These are phyloP conservation scores for Oryza meyeriana DNA, from an alignment of 176 grass and related monocot species.

Conservation along the genomic window DNA sequence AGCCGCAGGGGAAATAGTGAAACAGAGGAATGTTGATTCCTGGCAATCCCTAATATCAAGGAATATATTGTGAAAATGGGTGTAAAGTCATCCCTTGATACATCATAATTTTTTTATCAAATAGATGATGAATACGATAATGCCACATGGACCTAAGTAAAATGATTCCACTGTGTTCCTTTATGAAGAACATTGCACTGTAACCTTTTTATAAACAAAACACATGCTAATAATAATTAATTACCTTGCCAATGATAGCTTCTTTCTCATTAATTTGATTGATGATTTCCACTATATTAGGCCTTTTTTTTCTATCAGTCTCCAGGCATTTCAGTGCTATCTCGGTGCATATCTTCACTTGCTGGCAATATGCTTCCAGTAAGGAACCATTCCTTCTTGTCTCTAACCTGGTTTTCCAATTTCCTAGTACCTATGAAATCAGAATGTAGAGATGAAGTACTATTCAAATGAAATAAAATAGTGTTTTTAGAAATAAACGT, in stretches of 20 bases:
- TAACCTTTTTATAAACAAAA: not conserved
- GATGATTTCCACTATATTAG: not conserved
- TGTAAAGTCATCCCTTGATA: not conserved
- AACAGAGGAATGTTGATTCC: too few relatives aligned
- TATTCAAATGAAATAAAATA: not conserved
- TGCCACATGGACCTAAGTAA: not conserved
- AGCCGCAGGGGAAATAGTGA: not conserved
- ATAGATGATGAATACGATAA: too few relatives aligned
- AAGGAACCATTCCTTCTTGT: not conserved
- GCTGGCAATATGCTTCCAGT: not conserved
- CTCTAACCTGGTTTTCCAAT: constrained; percentile 2
- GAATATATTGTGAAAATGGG: not conserved
- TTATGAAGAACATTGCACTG: not conserved
- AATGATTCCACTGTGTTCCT: not conserved
- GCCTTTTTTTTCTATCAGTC: not conserved
- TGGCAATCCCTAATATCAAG: too few relatives aligned
- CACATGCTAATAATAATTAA: not conserved
- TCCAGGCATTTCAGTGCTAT: constrained; percentile 11
- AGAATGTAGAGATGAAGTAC: not conserved
- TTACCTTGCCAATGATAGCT: not conserved
- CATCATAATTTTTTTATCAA: too few relatives aligned
- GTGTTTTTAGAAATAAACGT: not conserved
- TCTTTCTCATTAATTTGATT: not conserved
- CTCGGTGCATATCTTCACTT: constrained; percentile 10
- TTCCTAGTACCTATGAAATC: not conserved